phyloP scores from a whole-genome alignment of 352 stramenopile species.

The Pythium dissotocum region DNA sequence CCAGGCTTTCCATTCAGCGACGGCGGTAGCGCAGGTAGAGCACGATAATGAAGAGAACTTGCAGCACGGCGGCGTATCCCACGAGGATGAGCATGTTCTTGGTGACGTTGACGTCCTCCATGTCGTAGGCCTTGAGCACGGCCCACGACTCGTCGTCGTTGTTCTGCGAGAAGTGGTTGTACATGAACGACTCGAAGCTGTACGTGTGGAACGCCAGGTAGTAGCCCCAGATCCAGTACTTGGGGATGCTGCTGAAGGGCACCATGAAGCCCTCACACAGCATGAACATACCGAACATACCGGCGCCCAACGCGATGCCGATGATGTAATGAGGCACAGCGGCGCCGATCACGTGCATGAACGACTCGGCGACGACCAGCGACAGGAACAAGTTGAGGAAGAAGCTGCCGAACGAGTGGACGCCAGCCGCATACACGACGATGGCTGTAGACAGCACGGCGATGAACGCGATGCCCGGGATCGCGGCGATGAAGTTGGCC shows the following conservation, averaged over 20 bases:
- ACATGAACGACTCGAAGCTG: slow-evolving; percentile 86
- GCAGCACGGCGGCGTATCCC: slow-evolving; percentile 45
- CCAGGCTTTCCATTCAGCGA: neutral
- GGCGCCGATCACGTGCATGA: slow-evolving; percentile 81
- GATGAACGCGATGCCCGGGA: slow-evolving; percentile 69
- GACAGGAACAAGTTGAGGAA: slow-evolving; percentile 75
- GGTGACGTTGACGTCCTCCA: slow-evolving; percentile 53
- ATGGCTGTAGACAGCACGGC: slow-evolving; percentile 47
- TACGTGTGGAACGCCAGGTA: slow-evolving; percentile 90
- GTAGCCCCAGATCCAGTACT: slow-evolving; percentile 83
- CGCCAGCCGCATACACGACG: slow-evolving; percentile 49
- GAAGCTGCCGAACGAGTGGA: slow-evolving; percentile 67
- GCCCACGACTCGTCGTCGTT: slow-evolving; percentile 22
- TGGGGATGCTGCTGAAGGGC: slow-evolving; percentile 53
- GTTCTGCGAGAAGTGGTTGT: slow-evolving; percentile 62
- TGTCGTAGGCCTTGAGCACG: slow-evolving; percentile 50
- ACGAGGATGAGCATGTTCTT: slow-evolving; percentile 63
- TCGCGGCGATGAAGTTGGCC: slow-evolving; percentile 63
- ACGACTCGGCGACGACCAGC: slow-evolving; percentile 74
- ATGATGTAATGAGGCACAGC: slow-evolving; percentile 87
- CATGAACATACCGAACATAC: slow-evolving; percentile 88
- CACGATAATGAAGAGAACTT: slow-evolving; percentile 49
- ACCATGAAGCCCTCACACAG: slow-evolving; percentile 89
- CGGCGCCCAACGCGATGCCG: slow-evolving; percentile 77
- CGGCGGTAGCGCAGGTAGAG: slow-evolving; percentile 29